These are phyloP conservation scores for Gossypium lobatum DNA, from an alignment of 441 rosid species.

Conservation along the genomic window DNA sequence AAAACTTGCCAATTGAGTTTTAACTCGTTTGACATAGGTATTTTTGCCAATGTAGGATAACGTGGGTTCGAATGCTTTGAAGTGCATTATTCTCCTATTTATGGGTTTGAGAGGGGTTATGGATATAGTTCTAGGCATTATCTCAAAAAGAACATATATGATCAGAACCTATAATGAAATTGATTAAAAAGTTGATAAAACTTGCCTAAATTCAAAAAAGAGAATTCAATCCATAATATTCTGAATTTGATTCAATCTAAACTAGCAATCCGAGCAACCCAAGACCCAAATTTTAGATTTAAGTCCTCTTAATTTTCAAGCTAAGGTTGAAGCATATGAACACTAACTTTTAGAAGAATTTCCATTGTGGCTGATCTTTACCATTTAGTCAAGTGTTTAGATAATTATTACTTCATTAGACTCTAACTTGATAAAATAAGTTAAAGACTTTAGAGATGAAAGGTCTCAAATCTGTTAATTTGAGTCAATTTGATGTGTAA, in stretches of 20 bases:
- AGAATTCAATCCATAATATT: too few relatives aligned
- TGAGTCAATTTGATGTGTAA: not conserved
- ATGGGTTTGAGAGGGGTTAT: too few relatives aligned
- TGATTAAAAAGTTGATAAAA: too few relatives aligned
- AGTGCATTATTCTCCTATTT: too few relatives aligned
- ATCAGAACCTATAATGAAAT: too few relatives aligned
- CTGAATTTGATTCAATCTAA: too few relatives aligned
- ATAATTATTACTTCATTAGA: not conserved
- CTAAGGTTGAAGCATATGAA: not conserved
- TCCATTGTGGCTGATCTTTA: not conserved
- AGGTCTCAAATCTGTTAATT: not conserved
- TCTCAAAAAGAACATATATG: too few relatives aligned
- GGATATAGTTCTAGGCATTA: accelerated
- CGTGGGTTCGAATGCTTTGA: accelerated
- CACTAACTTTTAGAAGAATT: not conserved
- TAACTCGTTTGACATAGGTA: accelerated
- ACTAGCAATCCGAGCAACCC: too few relatives aligned
- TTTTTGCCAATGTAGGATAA: accelerated
- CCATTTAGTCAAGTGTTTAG: not conserved
- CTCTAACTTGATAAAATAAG: not conserved
- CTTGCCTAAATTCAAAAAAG: too few relatives aligned
- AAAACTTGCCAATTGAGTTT: too few relatives aligned
- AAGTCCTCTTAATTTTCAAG: too few relatives aligned
- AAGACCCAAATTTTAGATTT: too few relatives aligned
- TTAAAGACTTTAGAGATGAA: not conserved